Percentiles rank a stretch among this genome's conserved stretches.
Evolutionary conservation across 1,284 basidiomycete species (phyloP).

Genomic region (Kwoniella shivajii): DNA sequence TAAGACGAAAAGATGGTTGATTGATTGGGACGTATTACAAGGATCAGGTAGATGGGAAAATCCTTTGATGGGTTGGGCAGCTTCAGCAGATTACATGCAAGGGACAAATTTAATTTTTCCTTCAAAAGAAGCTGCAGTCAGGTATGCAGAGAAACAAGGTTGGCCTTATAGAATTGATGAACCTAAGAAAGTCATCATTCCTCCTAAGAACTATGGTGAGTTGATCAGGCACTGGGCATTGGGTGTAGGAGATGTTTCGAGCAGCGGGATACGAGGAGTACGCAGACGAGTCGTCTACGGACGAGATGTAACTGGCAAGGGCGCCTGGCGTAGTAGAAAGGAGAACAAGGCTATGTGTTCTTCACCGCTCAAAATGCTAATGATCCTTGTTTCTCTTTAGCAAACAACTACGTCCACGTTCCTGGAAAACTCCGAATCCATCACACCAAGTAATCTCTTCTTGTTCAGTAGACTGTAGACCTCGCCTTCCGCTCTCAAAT

Average conservation of each 20-base stretch:
- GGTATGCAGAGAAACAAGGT: constrained; percentile 64
- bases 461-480: too few relatives aligned
- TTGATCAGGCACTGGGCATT: constrained; percentile 8
- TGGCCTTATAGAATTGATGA: constrained; percentile 65
- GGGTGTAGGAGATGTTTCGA: background rate
- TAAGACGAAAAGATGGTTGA: constrained; percentile 85
- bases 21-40: constrained; percentile 90
- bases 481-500: too few relatives aligned
- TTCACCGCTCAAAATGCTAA: too few relatives aligned
- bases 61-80: constrained; percentile 97
- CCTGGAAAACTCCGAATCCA: constrained; percentile 79
- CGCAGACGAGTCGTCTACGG: too few relatives aligned
- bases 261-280: background rate
- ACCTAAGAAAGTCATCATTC: constrained; percentile 69
- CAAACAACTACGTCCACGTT: constrained; percentile 85
- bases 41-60: constrained; percentile 96
- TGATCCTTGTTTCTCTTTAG: constrained; percentile 20
- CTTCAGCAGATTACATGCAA: constrained; percentile 96
- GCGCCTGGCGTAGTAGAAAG: too few relatives aligned
- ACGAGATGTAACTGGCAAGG: background rate
- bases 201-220: constrained; percentile 82
- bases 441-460: constrained; percentile 98
- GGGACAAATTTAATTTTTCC: constrained; percentile 84
- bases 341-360: too few relatives aligned
- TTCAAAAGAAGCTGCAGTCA: constrained; percentile 87